phyloP scores from a whole-genome alignment of 768 basidiomycete genomes.

The Termitomyces sp. region DNA sequence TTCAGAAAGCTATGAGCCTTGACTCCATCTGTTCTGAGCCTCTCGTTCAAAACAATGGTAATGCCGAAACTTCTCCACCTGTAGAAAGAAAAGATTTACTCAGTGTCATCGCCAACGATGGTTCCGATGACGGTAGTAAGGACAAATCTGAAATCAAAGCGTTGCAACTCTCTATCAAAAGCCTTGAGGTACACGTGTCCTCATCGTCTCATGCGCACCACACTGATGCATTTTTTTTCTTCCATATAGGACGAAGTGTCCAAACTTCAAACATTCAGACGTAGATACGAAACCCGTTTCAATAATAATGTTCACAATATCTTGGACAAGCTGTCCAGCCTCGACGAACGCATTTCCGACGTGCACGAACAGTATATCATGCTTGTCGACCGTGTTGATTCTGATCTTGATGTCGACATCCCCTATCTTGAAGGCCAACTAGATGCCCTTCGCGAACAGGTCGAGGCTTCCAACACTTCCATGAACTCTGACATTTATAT shows the following conservation, averaged over 20 bases:
- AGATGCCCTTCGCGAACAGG: conserved; percentile 28
- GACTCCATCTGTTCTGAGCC: conserved; percentile 12
- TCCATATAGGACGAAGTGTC: conserved; percentile 26
- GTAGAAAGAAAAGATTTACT: background rate
- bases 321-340: conserved; percentile 30
- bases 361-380: conserved; percentile 28
- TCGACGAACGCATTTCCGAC: conserved; percentile 35
- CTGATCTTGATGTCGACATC: conserved; percentile 22
- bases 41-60: background rate
- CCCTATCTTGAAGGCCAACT: conserved; percentile 30
- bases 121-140: background rate
- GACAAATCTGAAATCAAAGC: conserved; percentile 1
- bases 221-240: background rate
- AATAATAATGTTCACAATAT: conserved; percentile 33
- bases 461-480: conserved; percentile 10
- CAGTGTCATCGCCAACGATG: background rate
- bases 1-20: conserved; percentile 12
- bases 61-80: background rate
- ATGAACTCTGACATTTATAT: background rate
- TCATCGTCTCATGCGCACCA: background rate
- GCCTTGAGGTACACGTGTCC: conserved; percentile 14
- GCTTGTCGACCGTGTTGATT: conserved; percentile 30
- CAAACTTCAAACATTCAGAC: conserved; percentile 31
- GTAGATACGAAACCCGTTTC: conserved; percentile 36
- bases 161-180: conserved; percentile 8